Evolutionary conservation across 345 rosid species (phyloP), one percentile per base, ranked within the genome.

Genomic region (Cardamine chenopodiifolia): DNA sequence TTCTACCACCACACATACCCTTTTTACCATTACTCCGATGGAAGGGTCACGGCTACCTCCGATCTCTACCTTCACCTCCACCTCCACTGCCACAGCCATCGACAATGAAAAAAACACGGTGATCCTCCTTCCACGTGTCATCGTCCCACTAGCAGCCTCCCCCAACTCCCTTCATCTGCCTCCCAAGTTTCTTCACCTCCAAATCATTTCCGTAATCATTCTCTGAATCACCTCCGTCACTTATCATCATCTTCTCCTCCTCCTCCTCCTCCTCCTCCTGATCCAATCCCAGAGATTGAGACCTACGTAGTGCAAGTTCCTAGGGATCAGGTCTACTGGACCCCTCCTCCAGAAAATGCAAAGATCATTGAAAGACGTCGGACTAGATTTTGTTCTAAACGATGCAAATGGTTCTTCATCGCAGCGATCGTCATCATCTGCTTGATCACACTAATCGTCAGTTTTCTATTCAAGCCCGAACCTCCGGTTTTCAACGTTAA

Each of bases 301-400:
- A 90, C 91, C 11, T 84, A 85, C 76, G 80, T 90, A 4, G 74
- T 86, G 28, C 89, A 78, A 34, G 76, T 86, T 78, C 92, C 90
- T 5, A 83, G 80, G 75, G 88, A 89, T 74, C 89, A 83, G 74
- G 82, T 90, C 32, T 87, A 85, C 18, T 80, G 86, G 7, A 47
- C 86, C 18, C 94, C 94, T 15, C 90, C 90, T 1, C 83, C 82
- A 0, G 82, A 71, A 31, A 79, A 83, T 57, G 83, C 83, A 54
- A 29, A 31, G 31, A 67, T 77, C 54, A 53, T 48, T 3, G 69
- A 81, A 61, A 66, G 54, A 63, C 77, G 35, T 15, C 35, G 55
- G 8, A 75, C 73, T 18, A 45, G 13, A 6, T 31, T 45, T 7
- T 7, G 52, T 13, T 73, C 57, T 66, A 40, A 45, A 66, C 25